Evolutionary conservation across 805 yeast species (phyloP), one percentile per base, ranked within the genome.

Genomic region (Blastobotrys attinorum): DNA sequence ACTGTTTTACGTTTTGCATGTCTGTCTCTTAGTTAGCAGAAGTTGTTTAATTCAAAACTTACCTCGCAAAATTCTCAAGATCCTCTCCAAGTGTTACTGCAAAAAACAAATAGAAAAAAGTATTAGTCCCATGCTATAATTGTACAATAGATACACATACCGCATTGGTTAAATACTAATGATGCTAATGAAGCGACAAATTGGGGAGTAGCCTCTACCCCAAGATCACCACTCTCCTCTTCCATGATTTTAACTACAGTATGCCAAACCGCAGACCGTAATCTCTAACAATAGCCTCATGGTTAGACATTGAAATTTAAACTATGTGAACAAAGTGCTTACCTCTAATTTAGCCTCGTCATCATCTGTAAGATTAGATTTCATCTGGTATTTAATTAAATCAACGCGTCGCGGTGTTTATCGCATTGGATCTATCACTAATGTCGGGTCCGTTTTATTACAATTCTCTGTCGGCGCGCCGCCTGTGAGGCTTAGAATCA

Each of bases 141-240:
- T n/a, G 7, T 31, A 7, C 15, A 17, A 10, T 20, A 8, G 29
- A 25, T 11, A 16, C 15, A 37, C 54, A 17, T 47, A 52, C 61
- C 46, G 8, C 55, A 50, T 39, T 61, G 65, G 6, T 51, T 45
- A 38, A 52, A 61, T 3, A 61, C 62, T 21, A 61, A 48, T 15
- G 62, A 61, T 2, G 65, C 52, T 27, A 61, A 42, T 4, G 60
- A 54, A 16, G 64, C 62, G 2, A 54, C 52, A 38, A 57, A 61
- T 37, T 62, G 59, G 6, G 61, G 59, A 8, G 64, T 57, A 10
- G 56, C 57, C 6, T 50, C 45, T 11, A 44, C 47, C 16, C 40
- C 49, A n/a, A 58, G 48, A 7, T 40, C 37, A 4, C 31, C 36
- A 34, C 60, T 47, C 31, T 60, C 61, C 34, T 60, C 62, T 2